Conservation (phyloP, 257 asterid species). For the Ligustrum vulgare region DNA sequence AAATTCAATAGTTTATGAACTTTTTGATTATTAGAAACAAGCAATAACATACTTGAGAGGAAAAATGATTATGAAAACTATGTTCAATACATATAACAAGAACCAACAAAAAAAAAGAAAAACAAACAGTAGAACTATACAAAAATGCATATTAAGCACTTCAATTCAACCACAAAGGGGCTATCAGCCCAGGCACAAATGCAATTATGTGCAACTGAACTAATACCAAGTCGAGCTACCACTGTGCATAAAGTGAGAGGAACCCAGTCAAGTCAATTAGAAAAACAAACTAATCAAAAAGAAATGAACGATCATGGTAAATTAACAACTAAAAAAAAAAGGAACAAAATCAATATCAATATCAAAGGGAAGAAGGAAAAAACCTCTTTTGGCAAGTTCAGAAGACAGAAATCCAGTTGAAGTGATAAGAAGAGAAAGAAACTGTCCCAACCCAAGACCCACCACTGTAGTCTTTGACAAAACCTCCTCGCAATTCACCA, state of each 20-base stretch:
- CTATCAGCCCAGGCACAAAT: neutral
- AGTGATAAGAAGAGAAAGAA: constrained; percentile 80
- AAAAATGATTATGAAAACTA: neutral
- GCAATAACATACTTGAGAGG: neutral
- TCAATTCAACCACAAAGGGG: neutral
- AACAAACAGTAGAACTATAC: neutral
- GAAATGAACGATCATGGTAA: neutral
- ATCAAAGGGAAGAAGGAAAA: neutral
- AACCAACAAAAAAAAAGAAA: neutral
- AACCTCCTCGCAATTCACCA: constrained; percentile 45
- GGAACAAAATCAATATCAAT: neutral
- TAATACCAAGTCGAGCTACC: neutral
- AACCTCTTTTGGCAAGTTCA: constrained; percentile 80
- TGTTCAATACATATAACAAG: neutral
- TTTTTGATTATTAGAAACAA: no score
- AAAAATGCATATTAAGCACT: neutral
- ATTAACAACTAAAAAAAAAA: neutral
- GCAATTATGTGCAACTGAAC: neutral
- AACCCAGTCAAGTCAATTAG: neutral
- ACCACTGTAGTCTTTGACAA: constrained; percentile 57
- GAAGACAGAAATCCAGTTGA: constrained; percentile 95
- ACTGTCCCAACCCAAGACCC: constrained; percentile 80
- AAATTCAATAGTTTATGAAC: neutral
- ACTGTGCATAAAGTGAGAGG: neutral
- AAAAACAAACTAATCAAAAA: neutral